phyloP scores from a whole-genome alignment of 1,284 basidiomycete genomes.

The Inonotus obliquus region DNA sequence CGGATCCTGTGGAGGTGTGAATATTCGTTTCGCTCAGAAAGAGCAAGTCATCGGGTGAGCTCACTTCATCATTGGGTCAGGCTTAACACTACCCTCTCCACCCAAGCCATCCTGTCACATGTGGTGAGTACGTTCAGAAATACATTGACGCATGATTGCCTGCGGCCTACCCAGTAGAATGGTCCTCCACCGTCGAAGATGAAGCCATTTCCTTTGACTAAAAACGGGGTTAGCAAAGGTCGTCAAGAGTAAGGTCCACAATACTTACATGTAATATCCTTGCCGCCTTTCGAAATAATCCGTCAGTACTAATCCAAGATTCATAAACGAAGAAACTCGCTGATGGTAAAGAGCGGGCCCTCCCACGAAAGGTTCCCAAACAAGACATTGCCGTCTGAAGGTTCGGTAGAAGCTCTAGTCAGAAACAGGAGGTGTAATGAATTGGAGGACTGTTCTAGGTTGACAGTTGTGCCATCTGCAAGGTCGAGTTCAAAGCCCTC shows the following conservation, averaged over 20 bases:
- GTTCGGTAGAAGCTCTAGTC: no score
- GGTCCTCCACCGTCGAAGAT: slow-evolving; percentile 38
- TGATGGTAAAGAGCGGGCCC: slow-evolving; percentile 31
- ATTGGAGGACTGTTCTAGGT: slow-evolving; percentile 31
- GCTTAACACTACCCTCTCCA: slow-evolving; percentile 25
- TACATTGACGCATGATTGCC: no score
- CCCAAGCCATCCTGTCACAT: background rate
- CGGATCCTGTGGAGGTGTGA: slow-evolving; percentile 36
- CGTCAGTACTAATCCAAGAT: background rate
- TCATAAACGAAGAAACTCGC: slow-evolving; percentile 6
- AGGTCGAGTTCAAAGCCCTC: slow-evolving; percentile 29
- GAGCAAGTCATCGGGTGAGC: no score
- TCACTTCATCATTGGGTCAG: slow-evolving; percentile 12
- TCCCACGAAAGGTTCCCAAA: slow-evolving; percentile 32
- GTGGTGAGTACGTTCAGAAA: no score
- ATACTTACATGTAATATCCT: slow-evolving; percentile 27
- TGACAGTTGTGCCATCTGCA: slow-evolving; percentile 27
- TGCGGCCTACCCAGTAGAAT: slow-evolving; percentile 35
- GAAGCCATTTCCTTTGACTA: slow-evolving; percentile 38
- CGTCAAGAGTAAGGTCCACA: background rate
- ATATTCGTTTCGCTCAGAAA: no score
- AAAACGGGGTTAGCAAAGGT: background rate
- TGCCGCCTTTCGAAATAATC: slow-evolving; percentile 25
- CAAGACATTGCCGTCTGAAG: slow-evolving; percentile 28
- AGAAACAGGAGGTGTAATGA: slow-evolving; percentile 14